phyloP scores from a whole-genome alignment of 441 rosid species.

The Lagerstroemia fauriei region DNA sequence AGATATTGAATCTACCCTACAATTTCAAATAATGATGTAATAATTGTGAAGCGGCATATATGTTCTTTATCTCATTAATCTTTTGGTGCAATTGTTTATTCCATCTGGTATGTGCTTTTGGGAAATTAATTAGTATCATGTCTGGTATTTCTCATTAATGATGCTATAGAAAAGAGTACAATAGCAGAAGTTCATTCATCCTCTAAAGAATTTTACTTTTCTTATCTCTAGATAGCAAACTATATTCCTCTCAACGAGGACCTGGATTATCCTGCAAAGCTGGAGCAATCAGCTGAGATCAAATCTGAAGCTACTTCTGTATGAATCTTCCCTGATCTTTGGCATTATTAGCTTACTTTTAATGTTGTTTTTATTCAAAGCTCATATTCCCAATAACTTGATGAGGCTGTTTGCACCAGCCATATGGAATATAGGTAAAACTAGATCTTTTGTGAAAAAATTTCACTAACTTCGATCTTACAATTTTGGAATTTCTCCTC shows the following conservation, averaged over 20 bases:
- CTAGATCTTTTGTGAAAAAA: background rate
- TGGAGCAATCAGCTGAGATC: conserved; percentile 56
- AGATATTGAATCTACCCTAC: background rate
- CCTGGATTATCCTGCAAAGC: conserved; percentile 86
- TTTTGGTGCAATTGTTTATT: background rate
- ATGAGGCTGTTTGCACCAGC: background rate
- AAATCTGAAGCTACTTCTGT: conserved; percentile 54
- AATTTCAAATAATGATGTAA: background rate
- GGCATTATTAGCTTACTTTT: background rate
- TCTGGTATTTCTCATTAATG: background rate
- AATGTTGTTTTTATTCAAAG: background rate
- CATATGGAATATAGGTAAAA: background rate
- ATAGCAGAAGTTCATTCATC: background rate
- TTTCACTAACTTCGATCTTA: background rate
- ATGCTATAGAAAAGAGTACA: background rate
- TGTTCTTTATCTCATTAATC: background rate
- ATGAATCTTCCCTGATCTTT: conserved; percentile 9
- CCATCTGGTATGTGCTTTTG: background rate
- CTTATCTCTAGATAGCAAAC: conserved; percentile 77
- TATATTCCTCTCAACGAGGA: conserved; percentile 73
- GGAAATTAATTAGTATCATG: background rate
- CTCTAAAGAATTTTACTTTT: conserved; percentile 12
- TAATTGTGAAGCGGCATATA: background rate
- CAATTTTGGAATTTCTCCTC: background rate
- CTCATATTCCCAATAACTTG: background rate